These are phyloP conservation scores for Saccharomyces uvarum DNA, from an alignment of 1,139 yeast species.

Conservation along the genomic window DNA sequence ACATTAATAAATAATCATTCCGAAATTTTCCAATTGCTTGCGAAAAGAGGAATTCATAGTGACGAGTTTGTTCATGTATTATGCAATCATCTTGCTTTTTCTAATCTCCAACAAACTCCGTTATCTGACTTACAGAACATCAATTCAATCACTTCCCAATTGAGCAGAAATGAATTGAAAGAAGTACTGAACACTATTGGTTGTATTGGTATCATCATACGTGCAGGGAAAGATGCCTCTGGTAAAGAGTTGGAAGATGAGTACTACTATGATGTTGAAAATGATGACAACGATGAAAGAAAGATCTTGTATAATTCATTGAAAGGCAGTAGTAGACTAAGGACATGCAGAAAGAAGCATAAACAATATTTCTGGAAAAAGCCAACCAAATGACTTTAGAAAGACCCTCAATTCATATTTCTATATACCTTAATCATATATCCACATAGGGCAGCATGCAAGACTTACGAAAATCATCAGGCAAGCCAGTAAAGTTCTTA, in stretches of 20 bases:
- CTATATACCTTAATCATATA: background rate
- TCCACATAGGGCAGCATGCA: background rate
- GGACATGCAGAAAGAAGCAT: slow-evolving; percentile 83
- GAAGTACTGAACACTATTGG: slow-evolving; percentile 26
- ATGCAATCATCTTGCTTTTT: slow-evolving; percentile 76
- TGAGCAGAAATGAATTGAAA: slow-evolving; percentile 41
- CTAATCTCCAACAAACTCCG: slow-evolving; percentile 77
- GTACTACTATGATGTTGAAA: slow-evolving; percentile 75
- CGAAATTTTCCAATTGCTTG: background rate
- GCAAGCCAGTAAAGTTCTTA: background rate
- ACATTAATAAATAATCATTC: background rate
- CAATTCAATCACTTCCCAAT: slow-evolving; percentile 39
- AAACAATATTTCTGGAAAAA: slow-evolving; percentile 80
- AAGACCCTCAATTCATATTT: slow-evolving; percentile 3
- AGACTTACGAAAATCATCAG: too few species aligned
- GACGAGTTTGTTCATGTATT: slow-evolving; percentile 50
- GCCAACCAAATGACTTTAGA: slow-evolving; percentile 33
- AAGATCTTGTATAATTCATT: slow-evolving; percentile 58
- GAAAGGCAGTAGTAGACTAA: slow-evolving; percentile 65
- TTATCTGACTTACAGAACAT: slow-evolving; percentile 55
- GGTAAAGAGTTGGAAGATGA: slow-evolving; percentile 87
- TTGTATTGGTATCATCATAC: slow-evolving; percentile 71
- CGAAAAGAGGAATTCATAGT: slow-evolving; percentile 5
- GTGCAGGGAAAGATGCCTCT: slow-evolving; percentile 87
- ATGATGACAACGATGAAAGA: slow-evolving; percentile 62